Evolutionary conservation across 768 basidiomycete genomes (phyloP).

Genomic region (Trametes meyenii): DNA sequence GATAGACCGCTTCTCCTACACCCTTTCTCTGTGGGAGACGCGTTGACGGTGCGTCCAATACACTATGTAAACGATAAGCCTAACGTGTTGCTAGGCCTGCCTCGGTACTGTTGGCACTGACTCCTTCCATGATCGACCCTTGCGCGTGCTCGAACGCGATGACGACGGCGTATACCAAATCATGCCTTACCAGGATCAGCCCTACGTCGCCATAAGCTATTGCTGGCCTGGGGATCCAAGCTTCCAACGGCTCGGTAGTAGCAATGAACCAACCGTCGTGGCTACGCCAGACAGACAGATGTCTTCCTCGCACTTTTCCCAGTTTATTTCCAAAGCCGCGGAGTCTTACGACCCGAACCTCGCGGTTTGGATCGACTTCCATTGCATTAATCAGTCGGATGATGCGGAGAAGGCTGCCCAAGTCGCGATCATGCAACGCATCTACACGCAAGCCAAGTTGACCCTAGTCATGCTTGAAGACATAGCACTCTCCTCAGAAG

Average conservation of each 20-base stretch:
- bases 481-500: conserved; percentile 1
- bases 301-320: conserved; percentile 1
- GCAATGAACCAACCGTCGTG: conserved; percentile 1
- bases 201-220: conserved; percentile 18
- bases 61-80: no score
- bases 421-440: conserved; percentile 16
- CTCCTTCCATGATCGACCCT: background rate
- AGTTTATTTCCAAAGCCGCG: conserved; percentile 4
- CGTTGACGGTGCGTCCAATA: no score
- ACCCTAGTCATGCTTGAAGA: conserved; percentile 14
- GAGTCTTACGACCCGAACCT: background rate
- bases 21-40: no score
- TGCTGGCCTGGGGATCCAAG: conserved; percentile 5
- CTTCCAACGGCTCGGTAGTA: background rate
- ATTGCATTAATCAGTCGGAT: conserved; percentile 11
- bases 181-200: conserved; percentile 3
- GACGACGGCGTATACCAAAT: background rate
- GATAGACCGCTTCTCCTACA: no score
- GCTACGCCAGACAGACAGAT: background rate
- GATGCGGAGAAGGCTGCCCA: conserved; percentile 7
- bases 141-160: background rate
- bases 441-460: background rate
- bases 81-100: background rate
- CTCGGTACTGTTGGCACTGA: background rate
- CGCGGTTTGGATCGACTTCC: conserved; percentile 10